A percentile compares a stretch with the other conserved stretches of the same genome.
Conservation (phyloP, 2,329 filamentous ascomycete genomes). For the Xylariomycetidae sp. region DNA sequence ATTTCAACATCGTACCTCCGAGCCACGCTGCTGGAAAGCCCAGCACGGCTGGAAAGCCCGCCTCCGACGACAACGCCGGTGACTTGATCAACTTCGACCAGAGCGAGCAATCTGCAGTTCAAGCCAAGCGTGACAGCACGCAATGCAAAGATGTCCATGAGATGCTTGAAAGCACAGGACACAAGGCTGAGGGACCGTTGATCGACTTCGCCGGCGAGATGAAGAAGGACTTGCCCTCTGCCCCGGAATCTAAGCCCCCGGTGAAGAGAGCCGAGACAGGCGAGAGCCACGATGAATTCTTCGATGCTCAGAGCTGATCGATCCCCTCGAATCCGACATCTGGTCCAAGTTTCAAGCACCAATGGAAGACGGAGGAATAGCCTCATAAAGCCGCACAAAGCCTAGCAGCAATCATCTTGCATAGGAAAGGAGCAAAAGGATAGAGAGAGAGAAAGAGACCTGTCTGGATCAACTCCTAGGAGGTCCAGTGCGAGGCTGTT, state of each 20-base stretch:
- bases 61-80: conserved; percentile 17
- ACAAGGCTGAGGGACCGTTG: conserved; percentile 41
- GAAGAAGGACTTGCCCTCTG: conserved; percentile 43
- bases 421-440: no score
- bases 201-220: conserved; percentile 52
- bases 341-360: no score
- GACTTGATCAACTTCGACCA: conserved; percentile 56
- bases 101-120: conserved; percentile 23
- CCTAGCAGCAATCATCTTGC: no score
- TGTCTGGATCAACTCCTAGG: no score
- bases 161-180: conserved; percentile 42
- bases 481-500: no score
- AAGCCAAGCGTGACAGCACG: conserved; percentile 1
- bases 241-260: conserved; percentile 13
- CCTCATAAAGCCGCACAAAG: no score
- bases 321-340: no score
- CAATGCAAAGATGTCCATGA: conserved; percentile 39
- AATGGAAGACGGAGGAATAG: no score
- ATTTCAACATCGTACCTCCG: conserved; percentile 52
- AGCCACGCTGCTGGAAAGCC: conserved; percentile 23
- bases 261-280: conserved; percentile 29
- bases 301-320: conserved; percentile 30
- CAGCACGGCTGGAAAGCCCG: conserved; percentile 8
- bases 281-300: conserved; percentile 33
- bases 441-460: no score